A percentile compares a stretch with the other conserved stretches of the same genome.
Conservation (phyloP, 257 asterid species). For the Nicotiana tomentosiformis region DNA sequence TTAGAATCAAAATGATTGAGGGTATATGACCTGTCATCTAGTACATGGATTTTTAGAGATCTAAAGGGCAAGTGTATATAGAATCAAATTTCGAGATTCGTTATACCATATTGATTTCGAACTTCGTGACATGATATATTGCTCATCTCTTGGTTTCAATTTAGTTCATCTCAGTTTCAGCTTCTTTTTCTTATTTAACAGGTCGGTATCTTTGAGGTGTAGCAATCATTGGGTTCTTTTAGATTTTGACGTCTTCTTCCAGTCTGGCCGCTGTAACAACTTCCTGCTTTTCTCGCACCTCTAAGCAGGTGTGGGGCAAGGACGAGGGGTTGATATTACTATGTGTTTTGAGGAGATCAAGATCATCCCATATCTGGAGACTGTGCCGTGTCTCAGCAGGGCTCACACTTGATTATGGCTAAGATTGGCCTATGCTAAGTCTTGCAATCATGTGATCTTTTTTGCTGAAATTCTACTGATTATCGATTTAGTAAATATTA, state of each 20-base stretch:
- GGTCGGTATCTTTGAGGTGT: constrained; percentile 60
- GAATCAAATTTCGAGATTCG: neutral
- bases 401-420: constrained; percentile 90
- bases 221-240: constrained; percentile 27
- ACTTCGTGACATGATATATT: neutral
- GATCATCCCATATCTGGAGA: constrained; percentile 93
- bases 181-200: constrained; percentile 21
- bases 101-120: neutral
- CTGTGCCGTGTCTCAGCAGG: constrained; percentile 90
- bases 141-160: constrained; percentile 7
- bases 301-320: constrained; percentile 86
- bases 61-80: neutral
- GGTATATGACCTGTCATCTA: neutral
- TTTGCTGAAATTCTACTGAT: constrained; percentile 17
- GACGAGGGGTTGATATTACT: constrained; percentile 44
- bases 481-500: constrained; percentile 19
- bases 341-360: constrained; percentile 69
- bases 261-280: constrained; percentile 91
- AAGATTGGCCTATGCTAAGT: constrained; percentile 40
- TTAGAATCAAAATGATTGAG: neutral
- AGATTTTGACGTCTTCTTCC: constrained; percentile 50
- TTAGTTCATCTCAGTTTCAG: constrained; percentile 13
- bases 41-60: neutral
- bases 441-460: constrained; percentile 26
- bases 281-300: constrained; percentile 80